Base-by-base conservation (phyloP, 2,329 filamentous ascomycete genomes). In the Fusarium decemcellulare region DNA sequence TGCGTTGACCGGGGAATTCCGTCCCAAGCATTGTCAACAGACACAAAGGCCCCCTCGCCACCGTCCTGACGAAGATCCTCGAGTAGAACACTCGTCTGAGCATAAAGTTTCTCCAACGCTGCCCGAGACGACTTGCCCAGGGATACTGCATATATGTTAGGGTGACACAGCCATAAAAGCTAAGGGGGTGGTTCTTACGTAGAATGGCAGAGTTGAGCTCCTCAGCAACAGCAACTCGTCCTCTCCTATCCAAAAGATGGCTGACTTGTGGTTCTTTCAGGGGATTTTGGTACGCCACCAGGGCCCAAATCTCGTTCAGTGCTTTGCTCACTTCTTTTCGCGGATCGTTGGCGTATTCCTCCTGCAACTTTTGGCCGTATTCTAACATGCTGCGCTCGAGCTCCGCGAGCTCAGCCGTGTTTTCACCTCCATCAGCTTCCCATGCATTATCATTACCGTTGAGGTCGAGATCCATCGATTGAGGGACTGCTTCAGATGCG, bases 151-250 rank as follows among this genome's bases (percentile, higher is more conserved):
- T 23, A 6, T 7, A 39, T 12, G 57, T 77, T 73, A 76, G 75
- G 18, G 27, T 18, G 29, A 8, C 12, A 18, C 46, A 39, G 30
- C 6, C n/a, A 23, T 37, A 8, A 18, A 10, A 37, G 9, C 16
- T 18, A 48, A 40, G 16, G 37, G 14, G 16, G 42, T 48, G 18
- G 11, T 51, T 37, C 90, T 83, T 83, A 97, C 94, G 90, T 64
- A 99, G 80, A 73, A 99, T 97, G 48, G 94, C 95, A 65, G 93
- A 93, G 80, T 98, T 98, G 60, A 99, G 84, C 79, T 97, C 95
- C 82, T 99, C 96, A 9, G 95, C 95, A 42, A 98, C 93, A 16
- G 89, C 86, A 16, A 91, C 88, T 44, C 96, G 86, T 2, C 93
- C 94, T 55, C 87, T 88, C 40, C 88, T 85, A 74, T 97, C 93